phyloP scores from a whole-genome alignment of 2,329 filamentous ascomycete genomes.

The Herpomyces periplanetae region DNA sequence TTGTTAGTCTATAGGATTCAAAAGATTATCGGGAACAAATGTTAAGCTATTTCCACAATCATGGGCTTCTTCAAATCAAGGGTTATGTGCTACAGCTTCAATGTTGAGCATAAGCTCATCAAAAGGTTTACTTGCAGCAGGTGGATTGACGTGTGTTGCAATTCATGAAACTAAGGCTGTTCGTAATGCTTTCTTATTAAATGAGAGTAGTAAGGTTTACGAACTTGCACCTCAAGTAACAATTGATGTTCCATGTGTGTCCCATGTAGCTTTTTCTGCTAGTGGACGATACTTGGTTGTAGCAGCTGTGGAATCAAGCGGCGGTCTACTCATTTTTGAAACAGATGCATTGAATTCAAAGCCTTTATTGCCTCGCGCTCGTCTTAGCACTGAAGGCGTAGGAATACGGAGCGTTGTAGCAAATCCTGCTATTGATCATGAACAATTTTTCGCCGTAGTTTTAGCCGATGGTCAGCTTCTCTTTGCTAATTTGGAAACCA shows the following conservation, averaged over 20 bases:
- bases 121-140: constrained; percentile 48
- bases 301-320: constrained; percentile 37
- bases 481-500: constrained; percentile 37
- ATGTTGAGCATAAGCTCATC: constrained; percentile 45
- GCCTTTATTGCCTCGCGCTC: constrained; percentile 24
- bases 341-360: constrained; percentile 24
- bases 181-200: constrained; percentile 26
- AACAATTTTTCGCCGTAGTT: constrained; percentile 38
- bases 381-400: constrained; percentile 34
- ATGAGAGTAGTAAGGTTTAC: constrained; percentile 20
- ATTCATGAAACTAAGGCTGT: constrained; percentile 37
- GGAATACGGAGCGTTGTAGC: constrained; percentile 32
- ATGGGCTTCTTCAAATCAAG: too few relatives aligned
- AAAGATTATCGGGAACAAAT: too few relatives aligned
- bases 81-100: constrained; percentile 40
- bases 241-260: constrained; percentile 31
- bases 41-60: too few relatives aligned
- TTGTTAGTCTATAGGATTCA: too few relatives aligned
- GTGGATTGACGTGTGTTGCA: constrained; percentile 36
- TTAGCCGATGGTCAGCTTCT: constrained; percentile 41
- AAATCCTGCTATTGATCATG: constrained; percentile 34
- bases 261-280: constrained; percentile 62
- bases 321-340: constrained; percentile 49
- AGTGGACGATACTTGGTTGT: constrained; percentile 52
- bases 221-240: constrained; percentile 30